Evolutionary conservation across 257 asterid genomes (phyloP).

Genomic region (Solanum ahanhuiri): DNA sequence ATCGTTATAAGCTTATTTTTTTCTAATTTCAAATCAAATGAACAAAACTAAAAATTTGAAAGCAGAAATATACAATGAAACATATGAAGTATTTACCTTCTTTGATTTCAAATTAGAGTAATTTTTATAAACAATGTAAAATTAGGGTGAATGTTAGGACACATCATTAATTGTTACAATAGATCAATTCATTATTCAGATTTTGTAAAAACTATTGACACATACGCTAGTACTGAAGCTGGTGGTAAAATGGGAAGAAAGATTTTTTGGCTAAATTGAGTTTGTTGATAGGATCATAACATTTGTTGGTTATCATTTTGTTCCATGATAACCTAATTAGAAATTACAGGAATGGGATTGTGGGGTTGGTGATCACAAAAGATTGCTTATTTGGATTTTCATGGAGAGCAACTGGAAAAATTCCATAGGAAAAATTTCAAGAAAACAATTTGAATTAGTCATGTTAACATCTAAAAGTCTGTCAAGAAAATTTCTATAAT

Average conservation of each 20-base stretch:
- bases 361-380: not conserved
- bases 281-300: not conserved
- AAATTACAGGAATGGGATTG: not conserved
- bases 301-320: not conserved
- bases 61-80: too few species aligned
- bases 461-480: not conserved
- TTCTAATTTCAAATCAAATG: not conserved
- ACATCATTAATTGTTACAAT: too few species aligned
- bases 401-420: not conserved
- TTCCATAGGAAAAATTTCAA: not conserved
- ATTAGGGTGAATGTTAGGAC: not conserved
- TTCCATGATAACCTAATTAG: not conserved
- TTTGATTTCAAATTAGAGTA: not conserved
- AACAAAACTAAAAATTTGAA: too few species aligned
- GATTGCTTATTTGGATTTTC: not conserved
- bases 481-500: too few species aligned
- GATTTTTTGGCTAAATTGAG: not conserved
- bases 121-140: too few species aligned
- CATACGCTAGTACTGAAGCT: not conserved
- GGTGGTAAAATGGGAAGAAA: slow-evolving; percentile 1
- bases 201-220: not conserved
- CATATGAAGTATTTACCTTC: not conserved
- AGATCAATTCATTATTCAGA: too few species aligned
- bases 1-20: not conserved
- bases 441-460: not conserved